phyloP scores from a whole-genome alignment of 208 protist species.

The Porcisia hertigi region DNA sequence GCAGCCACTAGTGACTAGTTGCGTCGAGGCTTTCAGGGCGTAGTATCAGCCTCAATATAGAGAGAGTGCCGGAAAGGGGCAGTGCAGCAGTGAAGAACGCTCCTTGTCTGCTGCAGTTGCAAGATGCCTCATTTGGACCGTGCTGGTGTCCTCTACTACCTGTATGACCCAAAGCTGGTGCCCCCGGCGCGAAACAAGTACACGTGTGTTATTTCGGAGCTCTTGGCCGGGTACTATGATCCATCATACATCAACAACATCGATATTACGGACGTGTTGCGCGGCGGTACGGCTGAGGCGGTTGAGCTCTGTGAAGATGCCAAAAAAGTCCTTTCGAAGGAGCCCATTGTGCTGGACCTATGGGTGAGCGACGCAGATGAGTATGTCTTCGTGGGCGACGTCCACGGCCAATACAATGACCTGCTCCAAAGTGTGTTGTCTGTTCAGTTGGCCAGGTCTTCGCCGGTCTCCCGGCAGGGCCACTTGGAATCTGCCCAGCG shows the following conservation, averaged over 20 bases:
- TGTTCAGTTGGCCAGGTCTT: constrained; percentile 48
- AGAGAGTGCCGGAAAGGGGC: not conserved
- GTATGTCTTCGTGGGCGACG: constrained; percentile 83
- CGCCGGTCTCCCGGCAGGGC: constrained; percentile 7
- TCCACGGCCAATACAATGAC: constrained; percentile 89
- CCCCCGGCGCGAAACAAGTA: constrained; percentile 61
- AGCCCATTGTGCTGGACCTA: constrained; percentile 59
- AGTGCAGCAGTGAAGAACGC: too few relatives aligned
- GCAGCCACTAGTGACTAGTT: too few relatives aligned
- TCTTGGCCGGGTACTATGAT: constrained; percentile 59
- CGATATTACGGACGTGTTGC: constrained; percentile 63
- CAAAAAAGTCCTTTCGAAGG: constrained; percentile 38
- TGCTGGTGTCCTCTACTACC: constrained; percentile 44
- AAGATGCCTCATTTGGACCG: constrained; percentile 1
- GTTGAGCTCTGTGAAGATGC: constrained; percentile 60
- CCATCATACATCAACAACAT: constrained; percentile 35
- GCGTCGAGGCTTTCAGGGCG: too few relatives aligned
- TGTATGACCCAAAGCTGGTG: constrained; percentile 56
- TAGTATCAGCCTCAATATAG: not conserved
- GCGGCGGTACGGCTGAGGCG: constrained; percentile 47
- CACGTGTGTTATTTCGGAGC: constrained; percentile 59
- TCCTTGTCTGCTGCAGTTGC: not conserved
- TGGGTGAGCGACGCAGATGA: constrained; percentile 47
- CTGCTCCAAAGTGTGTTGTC: constrained; percentile 64
- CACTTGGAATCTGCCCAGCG: not conserved